Conservation (phyloP, 306 rosid species). For the Gastrolobium villosum region DNA sequence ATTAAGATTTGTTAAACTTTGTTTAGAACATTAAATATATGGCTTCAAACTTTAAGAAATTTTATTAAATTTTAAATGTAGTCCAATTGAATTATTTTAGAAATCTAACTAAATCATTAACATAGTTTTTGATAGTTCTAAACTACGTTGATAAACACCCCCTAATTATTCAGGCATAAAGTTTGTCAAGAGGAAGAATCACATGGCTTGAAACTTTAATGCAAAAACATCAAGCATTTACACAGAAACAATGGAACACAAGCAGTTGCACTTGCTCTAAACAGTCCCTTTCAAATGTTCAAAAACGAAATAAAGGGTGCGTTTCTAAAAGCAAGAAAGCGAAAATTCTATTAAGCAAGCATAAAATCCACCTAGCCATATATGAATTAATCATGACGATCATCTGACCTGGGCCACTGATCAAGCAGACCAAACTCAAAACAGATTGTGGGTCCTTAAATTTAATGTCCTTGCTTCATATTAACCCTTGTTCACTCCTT, state of each 20-base stretch:
- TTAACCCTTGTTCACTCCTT: slow-evolving; percentile 3
- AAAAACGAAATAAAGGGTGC: slow-evolving; percentile 47
- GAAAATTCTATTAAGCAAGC: slow-evolving; percentile 49
- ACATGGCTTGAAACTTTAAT: slow-evolving; percentile 51
- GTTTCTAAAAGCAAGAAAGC: slow-evolving; percentile 53
- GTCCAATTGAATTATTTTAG: background rate
- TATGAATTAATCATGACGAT: slow-evolving; percentile 58
- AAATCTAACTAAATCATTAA: background rate
- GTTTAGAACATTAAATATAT: background rate
- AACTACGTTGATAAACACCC: background rate
- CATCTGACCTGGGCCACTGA: slow-evolving; percentile 60
- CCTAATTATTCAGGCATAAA: background rate
- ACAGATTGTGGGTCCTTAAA: slow-evolving; percentile 68
- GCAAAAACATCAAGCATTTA: slow-evolving; percentile 41
- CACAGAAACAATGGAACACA: slow-evolving; percentile 57
- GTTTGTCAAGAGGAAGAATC: slow-evolving; percentile 43
- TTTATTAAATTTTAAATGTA: background rate
- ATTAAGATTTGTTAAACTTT: background rate
- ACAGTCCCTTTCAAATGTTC: slow-evolving; percentile 57
- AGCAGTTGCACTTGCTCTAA: slow-evolving; percentile 49
- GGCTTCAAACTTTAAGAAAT: background rate
- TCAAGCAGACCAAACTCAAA: slow-evolving; percentile 64
- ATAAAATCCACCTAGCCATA: slow-evolving; percentile 42
- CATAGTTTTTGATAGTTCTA: background rate
- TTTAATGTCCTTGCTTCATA: slow-evolving; percentile 55